A percentile compares a stretch with the other conserved stretches of the same genome.
phyloP scores from a whole-genome alignment of 1,284 basidiomycete genomes.

The Boletus mariae region DNA sequence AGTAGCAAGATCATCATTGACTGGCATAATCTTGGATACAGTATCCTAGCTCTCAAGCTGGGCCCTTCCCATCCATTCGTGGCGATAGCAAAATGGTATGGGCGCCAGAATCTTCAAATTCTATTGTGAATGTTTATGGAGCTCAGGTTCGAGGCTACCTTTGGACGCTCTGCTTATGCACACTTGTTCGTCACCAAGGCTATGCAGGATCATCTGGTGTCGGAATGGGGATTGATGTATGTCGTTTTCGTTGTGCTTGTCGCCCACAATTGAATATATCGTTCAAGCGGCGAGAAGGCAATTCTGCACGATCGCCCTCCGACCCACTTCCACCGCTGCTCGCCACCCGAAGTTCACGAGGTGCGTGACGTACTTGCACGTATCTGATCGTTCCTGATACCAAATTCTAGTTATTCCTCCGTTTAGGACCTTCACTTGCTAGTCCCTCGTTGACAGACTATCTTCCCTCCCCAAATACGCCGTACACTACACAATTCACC shows the following conservation, averaged over 20 bases:
- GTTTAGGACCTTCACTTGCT: slow-evolving; percentile 41
- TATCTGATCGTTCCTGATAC: slow-evolving; percentile 20
- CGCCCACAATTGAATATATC: slow-evolving; percentile 8
- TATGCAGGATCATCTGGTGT: slow-evolving; percentile 70
- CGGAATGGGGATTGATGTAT: slow-evolving; percentile 77
- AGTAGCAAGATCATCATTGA: slow-evolving; percentile 91
- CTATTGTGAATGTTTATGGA: slow-evolving; percentile 2
- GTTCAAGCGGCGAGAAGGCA: slow-evolving; percentile 65
- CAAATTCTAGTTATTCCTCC: slow-evolving; percentile 50
- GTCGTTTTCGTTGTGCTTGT: slow-evolving; percentile 30
- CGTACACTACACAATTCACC: slow-evolving; percentile 67
- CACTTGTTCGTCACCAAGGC: slow-evolving; percentile 94
- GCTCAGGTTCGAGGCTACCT: slow-evolving; percentile 75
- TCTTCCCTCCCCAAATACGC: slow-evolving; percentile 41
- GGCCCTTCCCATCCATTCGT: slow-evolving; percentile 71
- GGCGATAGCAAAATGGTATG: slow-evolving; percentile 67
- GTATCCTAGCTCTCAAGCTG: slow-evolving; percentile 82
- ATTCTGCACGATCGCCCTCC: slow-evolving; percentile 90
- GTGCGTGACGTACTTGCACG: slow-evolving; percentile 37
- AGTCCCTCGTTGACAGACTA: slow-evolving; percentile 35
- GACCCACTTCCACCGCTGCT: slow-evolving; percentile 69
- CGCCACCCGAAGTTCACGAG: slow-evolving; percentile 69
- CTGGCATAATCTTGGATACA: slow-evolving; percentile 98
- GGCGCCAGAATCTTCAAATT: neutral
- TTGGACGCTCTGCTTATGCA: slow-evolving; percentile 78